A percentile compares a stretch with the other conserved stretches of the same genome.
phyloP scores from a whole-genome alignment of 371 early-diverging fungal species.

The Funneliformis caledonium region DNA sequence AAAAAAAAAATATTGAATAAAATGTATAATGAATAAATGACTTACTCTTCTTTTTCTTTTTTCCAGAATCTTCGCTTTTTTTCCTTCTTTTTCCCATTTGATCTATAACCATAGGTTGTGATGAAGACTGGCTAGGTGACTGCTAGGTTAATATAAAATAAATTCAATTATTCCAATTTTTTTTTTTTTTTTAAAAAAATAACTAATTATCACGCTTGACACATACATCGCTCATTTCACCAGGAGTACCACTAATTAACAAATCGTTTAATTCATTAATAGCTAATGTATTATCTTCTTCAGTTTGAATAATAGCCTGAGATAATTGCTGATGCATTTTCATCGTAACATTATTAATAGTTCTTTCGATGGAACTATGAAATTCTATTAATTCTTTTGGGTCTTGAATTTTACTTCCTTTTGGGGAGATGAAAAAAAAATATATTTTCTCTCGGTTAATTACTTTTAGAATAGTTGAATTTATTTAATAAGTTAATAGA shows the following conservation, averaged over 20 bases:
- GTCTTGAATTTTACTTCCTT: constrained; percentile 13
- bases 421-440: not conserved
- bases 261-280: not conserved
- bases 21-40: not conserved
- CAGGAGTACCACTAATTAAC: not conserved
- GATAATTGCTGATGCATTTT: not conserved
- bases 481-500: not conserved
- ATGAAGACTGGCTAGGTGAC: not conserved
- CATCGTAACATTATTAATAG: not conserved
- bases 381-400: constrained; percentile 17
- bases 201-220: not conserved
- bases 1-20: not conserved
- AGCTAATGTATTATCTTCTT: not conserved
- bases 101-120: constrained; percentile 5
- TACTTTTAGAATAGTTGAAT: not conserved
- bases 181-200: not conserved
- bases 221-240: not conserved
- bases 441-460: not conserved
- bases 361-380: not conserved
- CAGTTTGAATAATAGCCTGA: not conserved
- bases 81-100: constrained; percentile 21
- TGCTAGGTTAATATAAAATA: not conserved
- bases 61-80: constrained; percentile 31
- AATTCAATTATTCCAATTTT: not conserved
- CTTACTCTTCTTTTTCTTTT: constrained; percentile 36